A percentile compares a stretch with the other conserved stretches of the same genome.
Conservation (phyloP, 352 stramenopile species). For the Nothophytophthora sp. region DNA sequence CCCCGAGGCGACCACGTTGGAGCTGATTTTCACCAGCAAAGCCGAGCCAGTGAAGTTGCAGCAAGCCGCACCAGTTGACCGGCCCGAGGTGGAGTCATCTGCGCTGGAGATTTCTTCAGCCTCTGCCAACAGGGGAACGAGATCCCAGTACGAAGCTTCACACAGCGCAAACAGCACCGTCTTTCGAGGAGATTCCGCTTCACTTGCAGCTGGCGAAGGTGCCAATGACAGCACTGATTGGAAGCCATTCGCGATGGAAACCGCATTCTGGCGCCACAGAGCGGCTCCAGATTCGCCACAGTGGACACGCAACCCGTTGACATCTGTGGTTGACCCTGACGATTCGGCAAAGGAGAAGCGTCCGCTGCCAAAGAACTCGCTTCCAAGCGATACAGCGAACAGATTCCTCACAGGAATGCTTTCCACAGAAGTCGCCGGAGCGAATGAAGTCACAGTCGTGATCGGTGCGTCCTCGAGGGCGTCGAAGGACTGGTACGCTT, state of each 20-base stretch:
- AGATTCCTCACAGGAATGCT: slow-evolving; percentile 42
- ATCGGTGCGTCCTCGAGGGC: slow-evolving; percentile 18
- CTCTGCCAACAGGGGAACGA: slow-evolving; percentile 55
- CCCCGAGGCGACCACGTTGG: slow-evolving; percentile 14
- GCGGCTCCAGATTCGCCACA: slow-evolving; percentile 25
- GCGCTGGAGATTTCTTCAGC: slow-evolving; percentile 33
- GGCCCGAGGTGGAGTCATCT: background rate
- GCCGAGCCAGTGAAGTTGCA: slow-evolving; percentile 28
- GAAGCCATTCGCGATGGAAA: slow-evolving; percentile 51
- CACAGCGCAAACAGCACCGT: slow-evolving; percentile 63
- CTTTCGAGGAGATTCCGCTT: slow-evolving; percentile 13
- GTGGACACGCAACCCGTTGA: slow-evolving; percentile 29
- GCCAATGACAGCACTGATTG: slow-evolving; percentile 43
- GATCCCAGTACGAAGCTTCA: slow-evolving; percentile 71
- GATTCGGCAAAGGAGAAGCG: slow-evolving; percentile 37
- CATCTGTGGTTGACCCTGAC: slow-evolving; percentile 5
- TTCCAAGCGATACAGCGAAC: slow-evolving; percentile 38
- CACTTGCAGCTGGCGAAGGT: background rate
- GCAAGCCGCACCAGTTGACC: slow-evolving; percentile 8
- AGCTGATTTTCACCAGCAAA: slow-evolving; percentile 44
- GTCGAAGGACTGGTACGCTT: slow-evolving; percentile 37
- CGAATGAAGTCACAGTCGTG: slow-evolving; percentile 27
- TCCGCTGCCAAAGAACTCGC: slow-evolving; percentile 44
- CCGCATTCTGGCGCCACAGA: slow-evolving; percentile 56
- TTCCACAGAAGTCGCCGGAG: slow-evolving; percentile 21